Evolutionary conservation across 129 eudicot genomes (phyloP).

Genomic region (Flaveria linearis): DNA sequence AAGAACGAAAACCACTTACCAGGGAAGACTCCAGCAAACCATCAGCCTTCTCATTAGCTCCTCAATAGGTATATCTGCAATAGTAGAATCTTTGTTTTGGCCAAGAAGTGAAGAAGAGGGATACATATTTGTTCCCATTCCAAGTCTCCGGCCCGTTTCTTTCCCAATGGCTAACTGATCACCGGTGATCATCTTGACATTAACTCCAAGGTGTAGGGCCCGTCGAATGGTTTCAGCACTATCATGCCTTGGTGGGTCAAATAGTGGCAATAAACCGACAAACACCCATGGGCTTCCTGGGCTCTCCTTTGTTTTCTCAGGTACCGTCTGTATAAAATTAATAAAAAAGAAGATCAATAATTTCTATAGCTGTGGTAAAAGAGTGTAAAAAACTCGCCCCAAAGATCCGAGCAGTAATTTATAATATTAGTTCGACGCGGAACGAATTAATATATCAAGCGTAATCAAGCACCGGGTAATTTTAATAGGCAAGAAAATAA

Average conservation of each 20-base stretch:
- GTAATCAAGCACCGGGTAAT: no score
- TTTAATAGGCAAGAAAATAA: no score
- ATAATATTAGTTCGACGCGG: no score
- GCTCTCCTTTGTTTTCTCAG: slow-evolving; percentile 84
- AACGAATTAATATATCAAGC: no score
- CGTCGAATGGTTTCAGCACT: slow-evolving; percentile 92
- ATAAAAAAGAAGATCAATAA: not conserved
- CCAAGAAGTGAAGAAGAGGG: slow-evolving; percentile 95
- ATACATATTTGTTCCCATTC: slow-evolving; percentile 95
- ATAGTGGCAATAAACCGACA: slow-evolving; percentile 78
- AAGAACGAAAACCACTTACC: slow-evolving; percentile 32
- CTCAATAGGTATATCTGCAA: slow-evolving; percentile 70
- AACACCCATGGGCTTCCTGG: slow-evolving; percentile 79
- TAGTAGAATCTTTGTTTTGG: slow-evolving; percentile 60
- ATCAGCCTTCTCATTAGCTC: slow-evolving; percentile 93
- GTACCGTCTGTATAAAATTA: slow-evolving; percentile 49
- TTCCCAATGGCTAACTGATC: slow-evolving; percentile 97
- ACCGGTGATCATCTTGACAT: slow-evolving; percentile 96
- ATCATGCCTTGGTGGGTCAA: slow-evolving; percentile 89
- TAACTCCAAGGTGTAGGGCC: slow-evolving; percentile 83
- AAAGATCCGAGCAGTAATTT: no score
- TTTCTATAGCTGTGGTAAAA: no score
- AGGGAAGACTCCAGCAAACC: slow-evolving; percentile 97
- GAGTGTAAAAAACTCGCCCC: no score
- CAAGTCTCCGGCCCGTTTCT: slow-evolving; percentile 88